These are phyloP conservation scores for Sonneratia caseolaris DNA, from an alignment of 345 rosid genomes.

Conservation along the genomic window DNA sequence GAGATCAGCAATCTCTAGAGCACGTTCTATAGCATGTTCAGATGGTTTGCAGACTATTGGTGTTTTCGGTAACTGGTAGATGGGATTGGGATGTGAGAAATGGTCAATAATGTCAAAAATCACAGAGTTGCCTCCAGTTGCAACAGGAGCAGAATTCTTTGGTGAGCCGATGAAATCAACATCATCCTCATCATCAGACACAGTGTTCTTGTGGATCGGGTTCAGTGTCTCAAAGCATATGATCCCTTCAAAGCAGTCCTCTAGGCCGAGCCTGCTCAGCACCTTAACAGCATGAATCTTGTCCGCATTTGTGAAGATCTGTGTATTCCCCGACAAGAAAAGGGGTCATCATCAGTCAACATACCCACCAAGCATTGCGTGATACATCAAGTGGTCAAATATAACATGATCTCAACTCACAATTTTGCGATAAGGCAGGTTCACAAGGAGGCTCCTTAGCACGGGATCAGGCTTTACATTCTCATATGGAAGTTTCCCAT, in stretches of 20 bases:
- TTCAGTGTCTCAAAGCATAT: conserved; percentile 91
- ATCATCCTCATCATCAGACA: conserved; percentile 44
- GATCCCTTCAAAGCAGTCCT: conserved; percentile 89
- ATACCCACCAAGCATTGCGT: neutral
- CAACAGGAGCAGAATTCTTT: neutral
- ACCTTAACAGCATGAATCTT: conserved; percentile 58
- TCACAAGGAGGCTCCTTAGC: conserved; percentile 57
- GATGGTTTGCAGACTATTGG: conserved; percentile 74
- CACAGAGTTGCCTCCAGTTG: conserved; percentile 9
- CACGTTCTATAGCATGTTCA: conserved; percentile 44
- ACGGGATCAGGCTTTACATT: conserved; percentile 85
- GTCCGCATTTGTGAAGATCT: conserved; percentile 96
- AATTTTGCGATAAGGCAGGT: conserved; percentile 73
- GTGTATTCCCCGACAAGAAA: neutral
- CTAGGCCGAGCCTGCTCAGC: conserved; percentile 63
- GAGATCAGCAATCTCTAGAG: conserved; percentile 53
- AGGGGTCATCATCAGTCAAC: neutral
- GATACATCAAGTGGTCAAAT: neutral
- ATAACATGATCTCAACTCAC: conserved; percentile 29
- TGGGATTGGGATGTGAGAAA: conserved; percentile 33
- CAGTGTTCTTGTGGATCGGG: conserved; percentile 32
- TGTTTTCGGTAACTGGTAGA: conserved; percentile 40
- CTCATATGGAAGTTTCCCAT: conserved; percentile 86
- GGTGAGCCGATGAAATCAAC: conserved; percentile 30
- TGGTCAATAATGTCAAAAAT: conserved; percentile 56